A percentile compares a stretch with the other conserved stretches of the same genome.
These are phyloP conservation scores for Boletales sp. DNA, from an alignment of 768 basidiomycete genomes.

Conservation along the genomic window DNA sequence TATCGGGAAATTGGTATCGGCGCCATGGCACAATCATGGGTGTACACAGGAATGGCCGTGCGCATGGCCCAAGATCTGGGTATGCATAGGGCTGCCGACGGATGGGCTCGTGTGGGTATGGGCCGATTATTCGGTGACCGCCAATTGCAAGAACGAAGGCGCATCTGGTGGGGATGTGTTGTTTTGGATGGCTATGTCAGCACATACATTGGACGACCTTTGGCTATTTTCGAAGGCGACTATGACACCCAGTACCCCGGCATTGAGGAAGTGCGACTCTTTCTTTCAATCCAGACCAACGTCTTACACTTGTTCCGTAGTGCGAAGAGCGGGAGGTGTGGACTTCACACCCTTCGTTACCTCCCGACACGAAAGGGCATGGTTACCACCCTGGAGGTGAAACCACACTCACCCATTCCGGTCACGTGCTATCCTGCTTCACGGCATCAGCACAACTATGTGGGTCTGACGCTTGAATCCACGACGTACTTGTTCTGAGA, in stretches of 20 bases:
- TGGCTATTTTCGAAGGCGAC: slow-evolving; percentile 71
- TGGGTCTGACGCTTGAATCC: slow-evolving; percentile 32
- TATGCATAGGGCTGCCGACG: slow-evolving; percentile 77
- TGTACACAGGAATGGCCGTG: slow-evolving; percentile 82
- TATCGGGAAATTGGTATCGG: slow-evolving; percentile 87
- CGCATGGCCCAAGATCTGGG: slow-evolving; percentile 92
- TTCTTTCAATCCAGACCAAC: not conserved
- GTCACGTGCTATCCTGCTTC: slow-evolving; percentile 68
- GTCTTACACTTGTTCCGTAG: slow-evolving; percentile 29
- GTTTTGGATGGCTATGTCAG: slow-evolving; percentile 79
- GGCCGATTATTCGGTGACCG: slow-evolving; percentile 54
- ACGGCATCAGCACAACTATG: slow-evolving; percentile 70
- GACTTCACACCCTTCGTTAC: slow-evolving; percentile 39
- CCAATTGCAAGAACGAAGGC: slow-evolving; percentile 66
- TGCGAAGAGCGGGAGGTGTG: slow-evolving; percentile 62
- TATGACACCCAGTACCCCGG: slow-evolving; percentile 70
- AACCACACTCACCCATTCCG: slow-evolving; percentile 33
- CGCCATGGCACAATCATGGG: slow-evolving; percentile 87
- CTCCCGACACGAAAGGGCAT: slow-evolving; percentile 30
- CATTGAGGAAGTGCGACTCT: slow-evolving; percentile 47
- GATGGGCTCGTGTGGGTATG: slow-evolving; percentile 62
- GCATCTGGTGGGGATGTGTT: slow-evolving; percentile 79
- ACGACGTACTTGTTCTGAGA: slow-evolving; percentile 3
- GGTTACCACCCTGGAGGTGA: slow-evolving; percentile 22
- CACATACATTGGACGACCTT: slow-evolving; percentile 73